These are phyloP conservation scores for Dictyostelium capitatum DNA, from an alignment of 78 protist species.

Conservation along the genomic window DNA sequence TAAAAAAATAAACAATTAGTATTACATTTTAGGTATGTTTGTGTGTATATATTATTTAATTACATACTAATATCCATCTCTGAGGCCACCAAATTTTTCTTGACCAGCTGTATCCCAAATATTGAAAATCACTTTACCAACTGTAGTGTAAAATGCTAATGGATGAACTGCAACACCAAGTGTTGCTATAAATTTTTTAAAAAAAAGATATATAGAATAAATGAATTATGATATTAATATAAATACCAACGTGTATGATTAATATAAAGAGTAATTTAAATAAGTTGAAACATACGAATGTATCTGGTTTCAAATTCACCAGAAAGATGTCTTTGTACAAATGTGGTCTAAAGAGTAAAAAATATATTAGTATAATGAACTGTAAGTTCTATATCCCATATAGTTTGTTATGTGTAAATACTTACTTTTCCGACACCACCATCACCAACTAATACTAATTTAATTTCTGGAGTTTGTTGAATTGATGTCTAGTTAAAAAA, in stretches of 20 bases:
- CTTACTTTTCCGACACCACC: constrained; percentile 87
- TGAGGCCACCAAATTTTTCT: constrained; percentile 99
- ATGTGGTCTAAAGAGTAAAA: constrained; percentile 95
- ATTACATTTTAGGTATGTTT: too few relatives aligned
- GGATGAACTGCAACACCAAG: constrained; percentile 97
- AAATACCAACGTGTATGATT: too few relatives aligned
- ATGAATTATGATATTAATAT: background rate
- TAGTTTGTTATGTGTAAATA: too few relatives aligned
- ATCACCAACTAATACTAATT: constrained; percentile 86
- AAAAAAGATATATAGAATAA: background rate
- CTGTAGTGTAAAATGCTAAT: constrained; percentile 96
- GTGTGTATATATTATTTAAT: background rate
- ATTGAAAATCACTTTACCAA: constrained; percentile 96
- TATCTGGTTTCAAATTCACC: constrained; percentile 99
- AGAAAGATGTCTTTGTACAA: constrained; percentile 98
- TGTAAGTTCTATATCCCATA: too few relatives aligned
- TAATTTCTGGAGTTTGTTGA: background rate
- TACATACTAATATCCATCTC: constrained; percentile 97
- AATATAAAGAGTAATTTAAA: too few relatives aligned
- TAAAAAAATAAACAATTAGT: too few relatives aligned
- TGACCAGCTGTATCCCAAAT: constrained; percentile 99
- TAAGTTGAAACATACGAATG: constrained; percentile 84
- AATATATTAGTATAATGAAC: background rate
- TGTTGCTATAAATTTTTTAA: constrained; percentile 83
- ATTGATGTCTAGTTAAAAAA: too few relatives aligned